These are phyloP conservation scores for Neofusicoccum laricinum DNA, from an alignment of 2,329 filamentous ascomycete species.

Conservation along the genomic window DNA sequence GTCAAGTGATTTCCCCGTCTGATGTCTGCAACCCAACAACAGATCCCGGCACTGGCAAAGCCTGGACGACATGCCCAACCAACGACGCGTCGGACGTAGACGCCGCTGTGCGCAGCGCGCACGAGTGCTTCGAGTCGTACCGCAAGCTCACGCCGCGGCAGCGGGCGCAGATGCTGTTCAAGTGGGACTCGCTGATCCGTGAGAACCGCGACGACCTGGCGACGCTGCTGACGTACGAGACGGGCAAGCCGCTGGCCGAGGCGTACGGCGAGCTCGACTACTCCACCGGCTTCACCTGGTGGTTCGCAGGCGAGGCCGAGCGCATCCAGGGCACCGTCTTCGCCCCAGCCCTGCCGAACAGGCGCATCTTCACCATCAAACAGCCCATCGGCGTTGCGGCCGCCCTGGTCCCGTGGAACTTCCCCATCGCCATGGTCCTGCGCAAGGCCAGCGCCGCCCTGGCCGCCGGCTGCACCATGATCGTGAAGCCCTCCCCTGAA, in stretches of 20 bases:
- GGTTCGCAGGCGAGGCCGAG: conserved; percentile 60
- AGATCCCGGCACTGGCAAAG: conserved; percentile 53
- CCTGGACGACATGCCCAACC: conserved; percentile 47
- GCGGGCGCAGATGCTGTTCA: conserved; percentile 61
- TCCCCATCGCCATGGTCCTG: conserved; percentile 39
- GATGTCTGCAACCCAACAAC: neutral
- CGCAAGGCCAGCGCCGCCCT: conserved; percentile 35
- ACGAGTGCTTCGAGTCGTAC: conserved; percentile 60
- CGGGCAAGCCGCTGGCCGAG: conserved; percentile 53
- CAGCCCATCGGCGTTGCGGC: conserved; percentile 47
- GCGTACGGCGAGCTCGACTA: conserved; percentile 54
- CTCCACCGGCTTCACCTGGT: conserved; percentile 54
- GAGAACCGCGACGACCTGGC: conserved; percentile 62
- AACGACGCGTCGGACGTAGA: conserved; percentile 60
- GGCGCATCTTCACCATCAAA: conserved; percentile 70
- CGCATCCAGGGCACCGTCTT: conserved; percentile 62
- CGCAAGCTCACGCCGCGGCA: conserved; percentile 58
- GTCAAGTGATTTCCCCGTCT: neutral
- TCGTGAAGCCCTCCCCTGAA: conserved; percentile 40
- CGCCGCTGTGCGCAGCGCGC: conserved; percentile 56
- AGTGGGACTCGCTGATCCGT: conserved; percentile 64
- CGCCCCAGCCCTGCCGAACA: conserved; percentile 57
- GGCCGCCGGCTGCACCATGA: conserved; percentile 35
- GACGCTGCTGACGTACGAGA: conserved; percentile 60
- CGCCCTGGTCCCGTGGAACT: conserved; percentile 43